phyloP scores from a whole-genome alignment of 306 rosid genomes.

The Spatholobus suberectus region DNA sequence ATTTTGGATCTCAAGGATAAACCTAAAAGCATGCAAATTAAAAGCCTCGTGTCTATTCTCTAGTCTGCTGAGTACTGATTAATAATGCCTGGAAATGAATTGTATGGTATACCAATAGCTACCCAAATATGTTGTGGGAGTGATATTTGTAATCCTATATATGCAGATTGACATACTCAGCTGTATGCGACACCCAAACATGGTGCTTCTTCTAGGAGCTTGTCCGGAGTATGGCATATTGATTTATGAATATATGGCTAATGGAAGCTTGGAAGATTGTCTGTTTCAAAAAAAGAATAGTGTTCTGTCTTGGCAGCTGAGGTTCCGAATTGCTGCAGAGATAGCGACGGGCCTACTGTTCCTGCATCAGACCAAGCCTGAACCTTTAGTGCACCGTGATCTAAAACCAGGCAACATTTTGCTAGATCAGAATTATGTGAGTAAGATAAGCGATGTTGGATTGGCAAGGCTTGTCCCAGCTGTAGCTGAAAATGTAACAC shows the following conservation, averaged over 20 bases:
- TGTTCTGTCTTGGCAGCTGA: slow-evolving; percentile 70
- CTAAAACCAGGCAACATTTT: slow-evolving; percentile 92
- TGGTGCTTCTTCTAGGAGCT: slow-evolving; percentile 97
- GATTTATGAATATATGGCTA: slow-evolving; percentile 90
- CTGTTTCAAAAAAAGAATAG: slow-evolving; percentile 56
- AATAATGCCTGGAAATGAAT: background rate
- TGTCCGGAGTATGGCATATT: slow-evolving; percentile 92
- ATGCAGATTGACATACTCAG: slow-evolving; percentile 90
- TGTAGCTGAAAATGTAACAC: slow-evolving; percentile 83
- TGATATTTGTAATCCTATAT: background rate
- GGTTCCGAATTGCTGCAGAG: slow-evolving; percentile 88
- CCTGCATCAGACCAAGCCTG: slow-evolving; percentile 97
- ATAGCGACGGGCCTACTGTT: slow-evolving; percentile 84
- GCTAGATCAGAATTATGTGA: slow-evolving; percentile 77
- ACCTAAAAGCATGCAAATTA: background rate
- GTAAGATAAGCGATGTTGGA: slow-evolving; percentile 91
- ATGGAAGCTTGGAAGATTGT: slow-evolving; percentile 91
- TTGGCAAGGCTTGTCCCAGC: slow-evolving; percentile 91
- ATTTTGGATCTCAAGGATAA: background rate
- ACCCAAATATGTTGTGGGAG: background rate
- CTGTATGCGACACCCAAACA: slow-evolving; percentile 96
- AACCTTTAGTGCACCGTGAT: slow-evolving; percentile 96
- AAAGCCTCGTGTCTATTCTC: background rate
- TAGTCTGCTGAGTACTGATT: background rate
- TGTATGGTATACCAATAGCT: background rate